These are phyloP conservation scores for Poa pratensis DNA, from an alignment of 176 grass and related monocot genomes.

Conservation along the genomic window DNA sequence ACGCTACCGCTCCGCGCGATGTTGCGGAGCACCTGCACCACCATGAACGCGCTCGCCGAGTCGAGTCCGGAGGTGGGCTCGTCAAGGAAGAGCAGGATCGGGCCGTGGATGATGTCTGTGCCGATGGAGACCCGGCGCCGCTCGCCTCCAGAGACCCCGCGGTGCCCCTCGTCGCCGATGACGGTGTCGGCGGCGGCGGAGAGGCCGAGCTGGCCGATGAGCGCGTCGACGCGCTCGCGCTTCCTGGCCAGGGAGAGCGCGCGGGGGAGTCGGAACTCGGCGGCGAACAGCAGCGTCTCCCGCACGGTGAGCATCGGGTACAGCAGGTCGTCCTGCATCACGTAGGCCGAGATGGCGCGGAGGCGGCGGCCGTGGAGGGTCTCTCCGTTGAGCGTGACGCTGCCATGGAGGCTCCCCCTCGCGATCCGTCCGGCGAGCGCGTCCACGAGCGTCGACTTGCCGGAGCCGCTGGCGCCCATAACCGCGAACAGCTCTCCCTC, in stretches of 20 bases:
- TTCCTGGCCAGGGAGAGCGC: constrained; percentile 69
- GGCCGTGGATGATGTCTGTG: constrained; percentile 87
- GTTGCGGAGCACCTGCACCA: constrained; percentile 81
- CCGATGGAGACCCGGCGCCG: constrained; percentile 85
- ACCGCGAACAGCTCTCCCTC: constrained; percentile 83
- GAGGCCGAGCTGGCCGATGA: constrained; percentile 85
- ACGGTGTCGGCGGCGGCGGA: constrained; percentile 71
- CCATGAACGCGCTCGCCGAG: constrained; percentile 84
- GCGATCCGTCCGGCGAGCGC: constrained; percentile 69
- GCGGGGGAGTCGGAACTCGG: constrained; percentile 80
- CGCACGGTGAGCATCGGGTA: constrained; percentile 93
- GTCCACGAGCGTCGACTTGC: constrained; percentile 90
- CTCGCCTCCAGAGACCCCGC: constrained; percentile 86
- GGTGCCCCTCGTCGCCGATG: constrained; percentile 90
- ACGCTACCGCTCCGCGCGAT: constrained; percentile 88
- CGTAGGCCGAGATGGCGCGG: constrained; percentile 77
- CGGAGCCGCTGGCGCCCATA: constrained; percentile 82
- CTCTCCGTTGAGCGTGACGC: constrained; percentile 69
- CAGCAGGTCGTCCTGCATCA: constrained; percentile 95
- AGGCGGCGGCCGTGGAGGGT: constrained; percentile 58
- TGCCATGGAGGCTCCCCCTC: constrained; percentile 61
- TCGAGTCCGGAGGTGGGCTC: constrained; percentile 92
- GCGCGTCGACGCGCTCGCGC: constrained; percentile 66
- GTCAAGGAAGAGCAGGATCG: constrained; percentile 86
- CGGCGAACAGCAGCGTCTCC: constrained; percentile 81